Base-by-base conservation (phyloP, 768 basidiomycete species). In the Cystoderma amianthinum region DNA sequence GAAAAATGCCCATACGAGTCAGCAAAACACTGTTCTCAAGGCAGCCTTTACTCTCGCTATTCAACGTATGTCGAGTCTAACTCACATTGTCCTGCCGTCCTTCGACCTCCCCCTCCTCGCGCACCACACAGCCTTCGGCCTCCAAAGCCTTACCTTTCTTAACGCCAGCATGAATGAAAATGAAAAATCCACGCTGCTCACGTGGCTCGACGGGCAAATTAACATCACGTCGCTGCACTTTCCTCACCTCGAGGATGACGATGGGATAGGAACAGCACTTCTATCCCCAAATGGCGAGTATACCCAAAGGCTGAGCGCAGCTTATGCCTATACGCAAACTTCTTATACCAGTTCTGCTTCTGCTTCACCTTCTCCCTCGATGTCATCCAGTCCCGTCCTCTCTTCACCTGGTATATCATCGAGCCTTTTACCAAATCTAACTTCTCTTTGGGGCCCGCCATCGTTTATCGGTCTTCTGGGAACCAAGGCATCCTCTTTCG, bases 21-120 rank as follows among this genome's bases (percentile, higher is more conserved):
- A 55, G 44, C 52, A 55, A n/a, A 7, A 36, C 7, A n/a, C 12
- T n/a, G 54, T 59, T 16, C 54, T 68, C 15, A 66, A 62, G 13
- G 67, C 69, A 4, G 63, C 65, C 0, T 69, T 73, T 42, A 65
- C 67, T 2, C 52, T 67, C 34, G 68, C 67, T 1, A 56, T 75
- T 30, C 62, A 68, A 36, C 65, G 68, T 13, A 73, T 75, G 73
- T 59, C 62, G n/a, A 60, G 59, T 24, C 55, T 75, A 11, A 62
- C 57, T 5, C 52, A 62, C 13, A 54, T 72, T 15, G 58, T 61
- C 12, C 60, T 72, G 21, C 69, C 71, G 5, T 59, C 63, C 1
- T 73, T 71, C 45, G 68, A 72, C 42, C 39, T 55, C 18, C 60
- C 63, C 13, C 61, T 73, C 34, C 55, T 75, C 41, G 59, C 63